Conservation (phyloP, 2,329 filamentous ascomycete species). For the Paecilomyces sp. region DNA sequence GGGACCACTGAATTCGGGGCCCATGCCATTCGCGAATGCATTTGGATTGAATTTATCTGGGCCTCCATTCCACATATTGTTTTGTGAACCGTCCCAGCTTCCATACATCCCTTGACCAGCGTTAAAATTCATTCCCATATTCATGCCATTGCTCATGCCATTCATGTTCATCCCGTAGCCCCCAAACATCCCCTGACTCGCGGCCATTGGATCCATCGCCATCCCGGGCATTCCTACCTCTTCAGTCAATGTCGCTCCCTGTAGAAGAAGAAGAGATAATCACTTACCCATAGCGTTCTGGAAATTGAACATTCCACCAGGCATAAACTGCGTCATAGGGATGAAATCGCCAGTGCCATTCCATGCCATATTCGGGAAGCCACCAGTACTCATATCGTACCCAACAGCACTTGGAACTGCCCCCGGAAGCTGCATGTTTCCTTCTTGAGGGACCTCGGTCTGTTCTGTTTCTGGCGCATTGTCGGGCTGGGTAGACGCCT, state of each 20-base stretch:
- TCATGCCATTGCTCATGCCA: slow-evolving; percentile 69
- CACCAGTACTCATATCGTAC: slow-evolving; percentile 40
- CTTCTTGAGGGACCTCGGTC: slow-evolving; percentile 10
- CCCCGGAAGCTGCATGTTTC: slow-evolving; percentile 4
- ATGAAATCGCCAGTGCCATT: slow-evolving; percentile 59
- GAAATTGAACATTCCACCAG: slow-evolving; percentile 49
- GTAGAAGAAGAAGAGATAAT: background rate
- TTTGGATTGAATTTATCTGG: slow-evolving; percentile 88
- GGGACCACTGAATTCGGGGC: slow-evolving; percentile 75
- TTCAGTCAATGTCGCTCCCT: slow-evolving; percentile 14
- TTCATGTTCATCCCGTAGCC: slow-evolving; percentile 69
- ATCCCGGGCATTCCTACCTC: slow-evolving; percentile 66
- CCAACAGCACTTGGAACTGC: slow-evolving; percentile 23
- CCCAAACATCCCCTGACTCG: slow-evolving; percentile 43
- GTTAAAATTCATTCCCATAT: slow-evolving; percentile 60
- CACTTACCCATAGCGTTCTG: slow-evolving; percentile 84
- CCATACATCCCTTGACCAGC: slow-evolving; percentile 58
- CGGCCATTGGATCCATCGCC: slow-evolving; percentile 62
- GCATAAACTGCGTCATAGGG: slow-evolving; percentile 62
- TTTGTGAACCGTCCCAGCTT: slow-evolving; percentile 74
- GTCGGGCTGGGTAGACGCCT: slow-evolving; percentile 9
- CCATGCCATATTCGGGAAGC: slow-evolving; percentile 55
- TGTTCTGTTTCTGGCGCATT: slow-evolving; percentile 5
- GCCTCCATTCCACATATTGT: slow-evolving; percentile 66
- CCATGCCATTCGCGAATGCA: slow-evolving; percentile 66